Base-by-base conservation (phyloP, 2,329 filamentous ascomycete genomes). In the Exserohilum rostratum region DNA sequence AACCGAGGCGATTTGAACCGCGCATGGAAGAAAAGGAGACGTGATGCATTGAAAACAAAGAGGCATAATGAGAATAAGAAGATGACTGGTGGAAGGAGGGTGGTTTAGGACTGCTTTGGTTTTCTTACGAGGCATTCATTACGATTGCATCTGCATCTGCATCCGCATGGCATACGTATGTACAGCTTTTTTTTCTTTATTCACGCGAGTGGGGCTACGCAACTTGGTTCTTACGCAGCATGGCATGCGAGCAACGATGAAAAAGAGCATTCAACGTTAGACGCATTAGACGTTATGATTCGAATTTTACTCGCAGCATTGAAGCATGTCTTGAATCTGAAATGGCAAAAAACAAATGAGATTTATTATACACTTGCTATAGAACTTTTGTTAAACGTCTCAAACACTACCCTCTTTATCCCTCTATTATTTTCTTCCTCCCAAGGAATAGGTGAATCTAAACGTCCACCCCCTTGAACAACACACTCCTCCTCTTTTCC, bases 41-140 rank as follows among this genome's bases (percentile, higher is more conserved):
- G 85, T 49, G 85, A 87, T 57, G 83, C 81, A 42, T 77, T 83
- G 55, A 88, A 88, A 76, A 79, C 82, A 55, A 81, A 84, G 68
- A 75, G 85, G 61, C 82, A 86, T 71, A 78, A 79, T 60, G 84
- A 86, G 68, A 87, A 87, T 67, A 79, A 80, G 67, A 79, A 78
- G 67, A 75, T 81, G 53, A 60, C 58, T 13, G 62, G 65, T 17
- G 57, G 53, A 1, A 53, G 60, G 17, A 53, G 58, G 12, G 38
- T 38, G 2, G 46, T 45, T 17, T 50, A 20, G 2, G 10, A 31
- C 1, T 2, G 9, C 12, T 17, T 25, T 13, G 11, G 34, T 18
- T 42, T 22, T 25, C 20, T 15, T 27, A n/a, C 15, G 27, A 11
- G 13, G 39, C 25, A 30, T 43, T 30, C 2, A 5, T 25, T 25